phyloP scores from a whole-genome alignment of 495 filamentous ascomycete species.

The Penicillium daleae region DNA sequence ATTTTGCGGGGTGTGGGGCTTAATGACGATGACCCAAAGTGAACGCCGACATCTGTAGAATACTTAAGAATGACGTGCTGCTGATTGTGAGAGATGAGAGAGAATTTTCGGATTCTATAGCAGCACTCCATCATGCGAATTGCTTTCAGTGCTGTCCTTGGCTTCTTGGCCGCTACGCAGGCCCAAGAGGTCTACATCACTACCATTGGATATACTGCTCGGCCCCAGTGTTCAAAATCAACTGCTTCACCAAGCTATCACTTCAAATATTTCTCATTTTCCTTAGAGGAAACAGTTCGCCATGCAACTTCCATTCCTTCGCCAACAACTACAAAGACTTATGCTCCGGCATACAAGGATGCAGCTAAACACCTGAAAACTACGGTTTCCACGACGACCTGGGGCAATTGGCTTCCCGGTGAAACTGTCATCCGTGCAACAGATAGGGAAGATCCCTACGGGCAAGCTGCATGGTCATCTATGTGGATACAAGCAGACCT shows the following conservation, averaged over 20 bases:
- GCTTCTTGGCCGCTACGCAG: conserved; percentile 13
- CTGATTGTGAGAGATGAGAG: neutral
- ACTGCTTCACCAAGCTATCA: conserved; percentile 22
- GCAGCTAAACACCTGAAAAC: conserved; percentile 24
- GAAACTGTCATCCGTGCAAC: conserved; percentile 32
- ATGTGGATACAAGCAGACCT: conserved; percentile 36
- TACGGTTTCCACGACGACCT: conserved; percentile 30
- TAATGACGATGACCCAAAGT: neutral
- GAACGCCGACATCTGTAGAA: neutral
- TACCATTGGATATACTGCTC: conserved; percentile 23
- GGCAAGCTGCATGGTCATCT: conserved; percentile 41
- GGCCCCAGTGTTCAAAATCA: conserved; percentile 30
- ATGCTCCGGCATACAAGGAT: conserved; percentile 26
- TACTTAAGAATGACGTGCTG: conserved; percentile 2
- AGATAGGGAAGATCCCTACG: conserved; percentile 35
- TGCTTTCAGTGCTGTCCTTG: neutral
- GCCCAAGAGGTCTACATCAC: conserved; percentile 34
- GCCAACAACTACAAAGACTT: conserved; percentile 29
- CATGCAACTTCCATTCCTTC: conserved; percentile 34
- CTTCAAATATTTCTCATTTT: conserved; percentile 32
- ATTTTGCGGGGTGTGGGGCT: conserved; percentile 2
- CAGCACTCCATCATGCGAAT: conserved; percentile 6
- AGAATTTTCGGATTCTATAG: neutral
- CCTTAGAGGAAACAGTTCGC: conserved; percentile 31
- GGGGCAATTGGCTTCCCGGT: conserved; percentile 38